Conservation (phyloP, 139 green algal species). For the Dunaliella sp. region DNA sequence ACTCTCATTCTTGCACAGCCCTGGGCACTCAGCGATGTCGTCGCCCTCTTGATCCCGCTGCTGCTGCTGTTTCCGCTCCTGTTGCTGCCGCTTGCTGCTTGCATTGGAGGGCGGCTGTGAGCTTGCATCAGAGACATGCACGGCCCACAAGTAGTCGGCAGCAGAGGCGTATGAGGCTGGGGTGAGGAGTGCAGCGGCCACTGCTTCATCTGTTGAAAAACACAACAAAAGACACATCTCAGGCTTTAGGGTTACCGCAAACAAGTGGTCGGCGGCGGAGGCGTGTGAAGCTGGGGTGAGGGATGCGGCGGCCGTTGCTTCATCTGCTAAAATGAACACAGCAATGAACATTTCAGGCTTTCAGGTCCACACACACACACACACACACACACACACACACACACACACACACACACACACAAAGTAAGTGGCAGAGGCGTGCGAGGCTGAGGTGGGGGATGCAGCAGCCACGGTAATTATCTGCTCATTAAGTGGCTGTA, state of each 20-base stretch:
- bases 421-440: no score
- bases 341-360: neutral
- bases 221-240: neutral
- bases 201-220: slow-evolving; percentile 39
- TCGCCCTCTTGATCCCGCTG: slow-evolving; percentile 7
- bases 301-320: slow-evolving; percentile 55
- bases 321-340: slow-evolving; percentile 21
- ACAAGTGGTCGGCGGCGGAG: neutral
- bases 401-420: no score
- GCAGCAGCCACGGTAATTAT: no score
- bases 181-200: slow-evolving; percentile 49
- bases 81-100: no score
- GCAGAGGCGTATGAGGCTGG: slow-evolving; percentile 11
- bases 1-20: neutral
- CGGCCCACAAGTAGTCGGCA: slow-evolving; percentile 65
- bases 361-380: neutral
- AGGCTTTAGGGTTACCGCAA: neutral
- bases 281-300: slow-evolving; percentile 16
- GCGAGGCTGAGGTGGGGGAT: no score
- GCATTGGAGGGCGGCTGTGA: no score
- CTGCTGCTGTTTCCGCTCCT: no score
- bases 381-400: neutral
- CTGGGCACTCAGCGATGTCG: neutral
- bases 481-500: no score
- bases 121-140: slow-evolving; percentile 13